Evolutionary conservation across 2,329 filamentous ascomycete species (phyloP).

Genomic region (Talaromyces sp.): DNA sequence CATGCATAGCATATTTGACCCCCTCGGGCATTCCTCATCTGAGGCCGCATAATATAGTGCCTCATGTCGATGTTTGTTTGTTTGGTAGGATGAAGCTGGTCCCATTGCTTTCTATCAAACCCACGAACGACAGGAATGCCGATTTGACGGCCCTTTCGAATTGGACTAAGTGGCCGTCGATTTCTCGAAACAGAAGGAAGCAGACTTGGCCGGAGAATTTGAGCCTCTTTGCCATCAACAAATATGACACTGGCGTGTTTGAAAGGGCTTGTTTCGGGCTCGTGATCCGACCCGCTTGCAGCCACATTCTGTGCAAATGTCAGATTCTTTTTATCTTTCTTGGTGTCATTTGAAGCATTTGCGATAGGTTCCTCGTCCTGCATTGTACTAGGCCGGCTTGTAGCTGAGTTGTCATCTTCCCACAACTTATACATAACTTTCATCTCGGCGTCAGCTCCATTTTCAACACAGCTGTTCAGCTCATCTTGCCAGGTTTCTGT

Average conservation of each 20-base stretch:
- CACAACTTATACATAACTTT: conserved; percentile 82
- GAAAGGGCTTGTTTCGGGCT: conserved; percentile 54
- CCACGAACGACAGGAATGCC: conserved; percentile 85
- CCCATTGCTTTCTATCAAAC: conserved; percentile 74
- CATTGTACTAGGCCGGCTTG: conserved; percentile 32
- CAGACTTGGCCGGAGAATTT: conserved; percentile 78
- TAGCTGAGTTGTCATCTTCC: conserved; percentile 49
- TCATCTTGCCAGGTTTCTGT: conserved; percentile 91
- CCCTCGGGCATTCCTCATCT: conserved; percentile 24
- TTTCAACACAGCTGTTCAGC: conserved; percentile 80
- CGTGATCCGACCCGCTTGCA: conserved; percentile 34
- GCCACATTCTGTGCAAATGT: conserved; percentile 35
- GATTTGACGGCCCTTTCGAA: conserved; percentile 74
- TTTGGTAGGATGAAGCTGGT: conserved; percentile 59
- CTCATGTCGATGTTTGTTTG: conserved; percentile 36
- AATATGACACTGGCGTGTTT: conserved; percentile 80
- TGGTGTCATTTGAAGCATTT: conserved; percentile 1
- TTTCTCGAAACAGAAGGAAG: conserved; percentile 82
- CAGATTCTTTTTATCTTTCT: conserved; percentile 17
- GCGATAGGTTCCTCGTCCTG: conserved; percentile 25
- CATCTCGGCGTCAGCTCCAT: conserved; percentile 83
- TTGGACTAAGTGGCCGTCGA: conserved; percentile 73
- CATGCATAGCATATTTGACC: conserved; percentile 50
- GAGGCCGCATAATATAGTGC: conserved; percentile 36
- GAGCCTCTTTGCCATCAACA: conserved; percentile 69